Conservation (phyloP, 2,329 filamentous ascomycete species). For the Paecilomyces fulvus region DNA sequence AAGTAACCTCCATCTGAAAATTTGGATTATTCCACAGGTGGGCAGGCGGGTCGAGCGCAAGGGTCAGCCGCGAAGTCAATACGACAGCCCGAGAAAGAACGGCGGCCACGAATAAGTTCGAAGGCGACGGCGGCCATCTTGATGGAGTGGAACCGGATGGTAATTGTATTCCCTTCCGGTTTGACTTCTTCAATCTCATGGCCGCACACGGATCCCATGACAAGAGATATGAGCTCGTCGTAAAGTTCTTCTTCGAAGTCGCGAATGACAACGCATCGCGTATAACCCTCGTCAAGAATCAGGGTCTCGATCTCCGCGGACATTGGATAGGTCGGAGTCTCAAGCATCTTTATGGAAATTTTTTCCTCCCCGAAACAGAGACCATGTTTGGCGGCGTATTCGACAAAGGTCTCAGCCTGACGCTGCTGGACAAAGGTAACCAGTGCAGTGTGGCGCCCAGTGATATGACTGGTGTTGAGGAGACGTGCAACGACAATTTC, state of each 20-base stretch:
- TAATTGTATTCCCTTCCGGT: conserved; percentile 3
- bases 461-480: conserved; percentile 18
- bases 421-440: conserved; percentile 20
- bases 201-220: conserved; percentile 5
- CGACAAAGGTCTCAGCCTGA: conserved; percentile 16
- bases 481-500: conserved; percentile 21
- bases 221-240: conserved; percentile 3
- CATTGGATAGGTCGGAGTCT: conserved; percentile 25
- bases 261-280: conserved; percentile 17
- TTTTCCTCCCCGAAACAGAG: conserved; percentile 13
- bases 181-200: conserved; percentile 12
- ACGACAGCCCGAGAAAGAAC: conserved; percentile 7
- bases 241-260: conserved; percentile 5
- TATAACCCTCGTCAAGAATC: conserved; percentile 15
- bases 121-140: conserved; percentile 10
- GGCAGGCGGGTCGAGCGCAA: neutral
- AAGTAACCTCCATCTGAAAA: neutral
- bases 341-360: conserved; percentile 12
- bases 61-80: conserved; percentile 31
- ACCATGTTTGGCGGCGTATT: conserved; percentile 7
- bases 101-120: conserved; percentile 7
- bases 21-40: neutral
- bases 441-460: conserved; percentile 21
- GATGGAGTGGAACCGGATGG: conserved; percentile 14
- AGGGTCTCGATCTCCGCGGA: conserved; percentile 11